A percentile compares a stretch with the other conserved stretches of the same genome.
Conservation (phyloP, 495 filamentous ascomycete species). For the Tetracladium setigerum region DNA sequence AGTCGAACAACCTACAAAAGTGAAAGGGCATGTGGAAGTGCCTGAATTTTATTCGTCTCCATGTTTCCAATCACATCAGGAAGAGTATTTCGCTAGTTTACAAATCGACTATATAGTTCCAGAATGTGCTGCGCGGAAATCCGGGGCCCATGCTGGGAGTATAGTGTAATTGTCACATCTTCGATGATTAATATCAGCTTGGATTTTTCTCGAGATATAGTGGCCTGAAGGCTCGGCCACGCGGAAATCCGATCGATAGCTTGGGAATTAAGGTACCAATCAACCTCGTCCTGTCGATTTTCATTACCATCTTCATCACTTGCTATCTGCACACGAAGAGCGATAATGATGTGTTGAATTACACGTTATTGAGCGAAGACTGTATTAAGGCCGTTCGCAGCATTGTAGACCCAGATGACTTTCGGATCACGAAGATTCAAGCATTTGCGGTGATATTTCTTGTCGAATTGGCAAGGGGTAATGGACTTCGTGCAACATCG, state of each 20-base stretch:
- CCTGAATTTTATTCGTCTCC: slow-evolving; percentile 18
- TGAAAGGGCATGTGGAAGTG: slow-evolving; percentile 30
- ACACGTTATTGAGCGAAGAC: slow-evolving; percentile 20
- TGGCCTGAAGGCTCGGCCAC: slow-evolving; percentile 16
- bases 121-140: slow-evolving; percentile 23
- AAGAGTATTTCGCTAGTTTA: slow-evolving; percentile 25
- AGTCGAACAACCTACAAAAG: slow-evolving; percentile 23
- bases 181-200: slow-evolving; percentile 26
- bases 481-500: slow-evolving; percentile 24
- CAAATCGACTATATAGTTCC: slow-evolving; percentile 20
- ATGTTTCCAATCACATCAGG: slow-evolving; percentile 22
- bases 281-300: slow-evolving; percentile 8
- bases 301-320: slow-evolving; percentile 17
- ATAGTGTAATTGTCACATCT: slow-evolving; percentile 25
- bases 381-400: slow-evolving; percentile 26
- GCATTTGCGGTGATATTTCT: slow-evolving; percentile 29
- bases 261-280: slow-evolving; percentile 18
- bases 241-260: slow-evolving; percentile 12
- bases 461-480: slow-evolving; percentile 24
- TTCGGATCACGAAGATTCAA: slow-evolving; percentile 24
- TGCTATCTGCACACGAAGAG: slow-evolving; percentile 26
- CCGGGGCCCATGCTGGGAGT: slow-evolving; percentile 21
- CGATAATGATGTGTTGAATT: slow-evolving; percentile 19
- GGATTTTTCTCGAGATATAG: slow-evolving; percentile 22
- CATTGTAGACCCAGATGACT: slow-evolving; percentile 16